Conservation (phyloP, 2,329 filamentous ascomycete genomes). For the Colletotrichum tropicicola region DNA sequence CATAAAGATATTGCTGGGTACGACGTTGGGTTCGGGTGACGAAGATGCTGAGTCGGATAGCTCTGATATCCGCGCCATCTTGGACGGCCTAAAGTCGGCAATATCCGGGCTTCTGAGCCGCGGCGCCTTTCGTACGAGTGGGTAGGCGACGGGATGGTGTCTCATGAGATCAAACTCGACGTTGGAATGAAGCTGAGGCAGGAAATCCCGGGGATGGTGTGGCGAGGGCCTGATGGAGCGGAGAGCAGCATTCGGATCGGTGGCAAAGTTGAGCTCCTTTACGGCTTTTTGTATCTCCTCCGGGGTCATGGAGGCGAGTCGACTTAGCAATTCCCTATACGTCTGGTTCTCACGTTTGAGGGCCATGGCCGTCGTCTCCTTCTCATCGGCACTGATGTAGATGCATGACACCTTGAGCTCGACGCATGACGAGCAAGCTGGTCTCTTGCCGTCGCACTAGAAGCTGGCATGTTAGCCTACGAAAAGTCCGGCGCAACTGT, state of each 20-base stretch:
- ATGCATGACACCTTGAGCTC: slow-evolving; percentile 27
- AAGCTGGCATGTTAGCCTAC: neutral
- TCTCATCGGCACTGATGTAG: slow-evolving; percentile 31
- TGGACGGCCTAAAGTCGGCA: slow-evolving; percentile 6
- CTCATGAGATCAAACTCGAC: slow-evolving; percentile 24
- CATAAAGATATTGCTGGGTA: neutral
- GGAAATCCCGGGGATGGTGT: neutral
- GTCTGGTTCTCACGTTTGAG: slow-evolving; percentile 26
- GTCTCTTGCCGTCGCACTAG: slow-evolving; percentile 33
- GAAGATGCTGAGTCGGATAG: neutral
- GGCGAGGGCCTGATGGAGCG: slow-evolving; percentile 9
- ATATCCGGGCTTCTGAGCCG: neutral
- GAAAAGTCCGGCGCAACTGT: too few relatives aligned
- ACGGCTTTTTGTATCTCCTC: slow-evolving; percentile 31
- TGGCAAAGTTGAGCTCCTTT: slow-evolving; percentile 31
- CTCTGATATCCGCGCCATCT: slow-evolving; percentile 3
- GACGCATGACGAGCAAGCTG: slow-evolving; percentile 31
- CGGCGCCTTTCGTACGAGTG: neutral
- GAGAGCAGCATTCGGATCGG: slow-evolving; percentile 30
- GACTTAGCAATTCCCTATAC: slow-evolving; percentile 35
- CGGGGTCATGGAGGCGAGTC: slow-evolving; percentile 33
- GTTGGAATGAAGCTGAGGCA: slow-evolving; percentile 20
- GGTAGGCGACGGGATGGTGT: slow-evolving; percentile 17
- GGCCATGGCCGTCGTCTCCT: slow-evolving; percentile 25
- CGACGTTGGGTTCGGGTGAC: neutral